Evolutionary conservation across 2,329 filamentous ascomycete species (phyloP), one percentile per base, ranked within the genome.

Genomic region (Penicillium sp.): DNA sequence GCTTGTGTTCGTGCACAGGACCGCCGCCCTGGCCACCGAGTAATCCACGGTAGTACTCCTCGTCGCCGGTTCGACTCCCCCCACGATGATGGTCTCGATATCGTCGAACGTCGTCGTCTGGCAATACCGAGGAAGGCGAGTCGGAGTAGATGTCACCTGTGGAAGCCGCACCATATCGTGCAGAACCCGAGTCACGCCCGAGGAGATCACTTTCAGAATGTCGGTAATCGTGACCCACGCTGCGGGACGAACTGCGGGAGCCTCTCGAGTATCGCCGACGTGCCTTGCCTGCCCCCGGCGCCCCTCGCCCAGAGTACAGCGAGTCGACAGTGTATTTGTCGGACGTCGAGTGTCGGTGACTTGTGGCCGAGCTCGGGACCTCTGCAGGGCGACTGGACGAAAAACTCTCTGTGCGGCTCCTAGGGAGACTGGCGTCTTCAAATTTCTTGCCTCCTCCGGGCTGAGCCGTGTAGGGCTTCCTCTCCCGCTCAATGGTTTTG

Each of bases 381-480:
- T 66, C 60, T 18, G 86, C 86, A 62, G 82, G 76, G 5, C 73
- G 82, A 42, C 74, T 37, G 4, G 58, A 55, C 6, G 62, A 64
- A 32, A 62, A 63, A 9, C 62, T 66, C 25, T 50, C 46, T 6
- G 56, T 55, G 33, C 58, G 58, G 12, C 53, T 60, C 42, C 52
- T 60, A 7, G 45, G 42, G 9, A 49, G 42, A 5, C 39, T 46
- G 3, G 55, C 9, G n/a, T 73, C 73, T 12, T 76, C 72, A 50
- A 82, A 78, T 3, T 72, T 63, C 61, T 82, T 85, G 6, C 81
- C 82, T 26, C 68, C 72, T 8, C 81, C 81, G 12, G 81, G 80
- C 25, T 78, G 76, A 1, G 77, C 78, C 26, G 68, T 71, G 58
- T 86, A 86, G 0, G 83, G 83, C 51, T 85, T 80, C 34, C 83